Conservation (phyloP, 257 asterid genomes). For the Penstemon newberryi region DNA sequence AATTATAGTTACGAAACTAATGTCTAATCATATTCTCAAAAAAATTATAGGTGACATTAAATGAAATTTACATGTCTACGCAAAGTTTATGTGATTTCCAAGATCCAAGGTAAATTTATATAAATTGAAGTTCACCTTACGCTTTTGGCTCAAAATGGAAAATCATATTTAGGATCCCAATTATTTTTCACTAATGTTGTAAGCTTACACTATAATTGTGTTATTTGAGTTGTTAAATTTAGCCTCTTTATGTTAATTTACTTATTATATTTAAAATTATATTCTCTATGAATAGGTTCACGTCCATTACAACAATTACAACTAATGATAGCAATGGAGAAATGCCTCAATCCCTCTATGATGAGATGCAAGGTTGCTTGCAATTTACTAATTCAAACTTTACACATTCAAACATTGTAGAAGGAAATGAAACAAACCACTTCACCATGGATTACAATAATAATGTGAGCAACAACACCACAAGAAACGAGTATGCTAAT, state of each 20-base stretch:
- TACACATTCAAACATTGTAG: constrained; percentile 21
- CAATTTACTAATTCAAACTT: constrained; percentile 12
- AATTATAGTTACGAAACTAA: background rate
- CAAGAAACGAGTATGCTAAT: background rate
- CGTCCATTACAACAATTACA: background rate
- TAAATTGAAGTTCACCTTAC: background rate
- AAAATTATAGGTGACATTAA: constrained; percentile 20
- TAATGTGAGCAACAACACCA: background rate
- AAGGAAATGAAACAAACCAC: constrained; percentile 22
- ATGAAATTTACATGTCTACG: constrained; percentile 22
- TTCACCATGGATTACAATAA: constrained; percentile 1
- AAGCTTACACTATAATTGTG: too few relatives aligned
- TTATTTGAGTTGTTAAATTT: too few relatives aligned
- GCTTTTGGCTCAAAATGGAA: background rate
- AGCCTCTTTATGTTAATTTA: background rate
- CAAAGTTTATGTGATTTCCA: constrained; percentile 20
- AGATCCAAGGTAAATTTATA: constrained; percentile 35
- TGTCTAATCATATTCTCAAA: background rate
- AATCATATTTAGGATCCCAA: background rate
- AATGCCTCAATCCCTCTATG: background rate
- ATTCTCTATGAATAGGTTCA: constrained; percentile 2
- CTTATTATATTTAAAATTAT: background rate
- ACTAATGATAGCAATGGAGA: constrained; percentile 11
- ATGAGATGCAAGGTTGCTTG: constrained; percentile 9
- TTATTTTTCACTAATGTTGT: background rate